Base-by-base conservation (phyloP, 2,329 filamentous ascomycete genomes). In the Pseudomassariella vexata region DNA sequence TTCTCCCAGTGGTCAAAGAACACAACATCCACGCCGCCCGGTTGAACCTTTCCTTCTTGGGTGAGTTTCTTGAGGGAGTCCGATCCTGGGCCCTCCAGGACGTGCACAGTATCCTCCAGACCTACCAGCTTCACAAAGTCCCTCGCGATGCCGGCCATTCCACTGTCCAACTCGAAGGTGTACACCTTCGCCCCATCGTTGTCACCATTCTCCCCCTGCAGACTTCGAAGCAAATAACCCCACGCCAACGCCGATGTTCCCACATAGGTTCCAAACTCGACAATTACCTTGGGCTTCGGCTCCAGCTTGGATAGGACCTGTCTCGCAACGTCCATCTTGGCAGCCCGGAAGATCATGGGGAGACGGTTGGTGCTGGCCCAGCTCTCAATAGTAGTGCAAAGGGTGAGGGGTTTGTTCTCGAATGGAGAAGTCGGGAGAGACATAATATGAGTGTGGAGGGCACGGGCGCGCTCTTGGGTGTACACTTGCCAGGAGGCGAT, bases 221-320 rank as follows among this genome's bases (percentile, higher is more conserved):
- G 18, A 16, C 43, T 42, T 22, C 44, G 37, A 7, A 57, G 39
- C 6, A 48, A 44, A 10, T 46, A 42, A 9, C 49, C 48, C 39
- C 47, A 60, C 2, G 47, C 50, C 9, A 63, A 40, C 3, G 59
- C 56, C 1, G 57, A 60, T 30, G 48, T 53, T 19, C 59, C 57
- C 7, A 60, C 46, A 24, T 56, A 61, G 10, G 51, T 52, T 18
- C 56, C 56, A 14, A 59, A 52, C 36, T 60, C 57, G 19, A 62
- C 40, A 11, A 62, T 35, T 2, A 46, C 42, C 15, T 48, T 53
- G 3, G 57, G 56, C n/a, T 45, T 33, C 3, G 46, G 40, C 1
- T 46, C 32, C 32, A 55, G 40, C 7, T 40, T 34, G 2, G 32
- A 18, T 2, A 59, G 38, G 7, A 41, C 42, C 6, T 35, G 31